Evolutionary conservation across 768 basidiomycete genomes (phyloP), one percentile per base, ranked within the genome.

Genomic region (Leccinum broughii): DNA sequence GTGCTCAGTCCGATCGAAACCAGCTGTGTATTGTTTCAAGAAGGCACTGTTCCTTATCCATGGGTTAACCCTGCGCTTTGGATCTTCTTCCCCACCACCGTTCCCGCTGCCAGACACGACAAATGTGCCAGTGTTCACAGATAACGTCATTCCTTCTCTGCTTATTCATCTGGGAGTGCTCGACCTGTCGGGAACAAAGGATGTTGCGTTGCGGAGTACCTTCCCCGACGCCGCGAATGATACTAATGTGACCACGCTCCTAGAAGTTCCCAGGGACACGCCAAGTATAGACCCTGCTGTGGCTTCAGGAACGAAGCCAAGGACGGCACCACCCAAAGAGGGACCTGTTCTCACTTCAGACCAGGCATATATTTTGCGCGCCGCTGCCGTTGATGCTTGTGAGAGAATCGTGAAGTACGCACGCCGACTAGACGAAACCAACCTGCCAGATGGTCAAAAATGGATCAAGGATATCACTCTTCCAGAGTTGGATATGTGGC

Each of bases 21-120:
- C 37, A 93, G 91, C 84, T n/a, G 80, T 93, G 24, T 95, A 92
- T 75, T 85, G 91, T 69, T 92, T 93, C 81, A 94, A 93, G 75
- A 96, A 95, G 69, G 92, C 90, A 2, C 77, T 96, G 34, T 92
- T 93, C 73, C 81, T 95, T 55, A 77, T 93, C 55, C 85, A 91
- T 62, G 86, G 85, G 26, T 75, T 95, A 54, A 75, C 73, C 26
- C 71, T 87, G 49, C 86, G 90, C 50, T 94, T 94, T 76, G 82
- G 83, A 53, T 74, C 82, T 7, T 69, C 77, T 49, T 74, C 80
- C 11, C 77, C 82, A 3, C 72, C 81, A 20, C 79, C 84, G 13
- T 86, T 92, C 66, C 85, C 85, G 28, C 72, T 90, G 15, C 89
- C 88, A 49, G 77, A 79, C 54, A 88, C 86, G 3, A 72, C 73